Evolutionary conservation across 805 yeast genomes (phyloP).

Genomic region (Zygosaccharomyces rouxii): DNA sequence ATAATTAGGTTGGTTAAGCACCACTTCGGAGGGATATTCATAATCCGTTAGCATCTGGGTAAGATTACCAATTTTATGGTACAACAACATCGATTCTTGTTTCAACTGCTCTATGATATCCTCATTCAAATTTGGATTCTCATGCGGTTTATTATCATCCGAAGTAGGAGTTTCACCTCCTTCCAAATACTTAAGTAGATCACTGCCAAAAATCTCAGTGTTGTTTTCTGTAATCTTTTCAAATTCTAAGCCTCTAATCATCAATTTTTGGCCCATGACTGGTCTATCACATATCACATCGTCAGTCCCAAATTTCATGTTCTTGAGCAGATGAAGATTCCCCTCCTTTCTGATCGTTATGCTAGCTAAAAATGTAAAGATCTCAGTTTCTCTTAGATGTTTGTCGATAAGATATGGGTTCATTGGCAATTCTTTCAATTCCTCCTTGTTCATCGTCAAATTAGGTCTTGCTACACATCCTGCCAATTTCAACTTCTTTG

Average conservation of each 20-base stretch:
- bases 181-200: slow-evolving; percentile 22
- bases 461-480: slow-evolving; percentile 55
- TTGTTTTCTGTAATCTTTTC: slow-evolving; percentile 32
- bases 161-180: slow-evolving; percentile 13
- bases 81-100: slow-evolving; percentile 24
- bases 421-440: slow-evolving; percentile 57
- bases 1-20: slow-evolving; percentile 17
- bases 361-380: slow-evolving; percentile 43
- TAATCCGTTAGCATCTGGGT: slow-evolving; percentile 25
- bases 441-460: slow-evolving; percentile 44
- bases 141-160: not conserved
- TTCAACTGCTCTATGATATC: slow-evolving; percentile 19
- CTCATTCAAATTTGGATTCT: slow-evolving; percentile 1
- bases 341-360: slow-evolving; percentile 16
- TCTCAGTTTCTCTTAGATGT: slow-evolving; percentile 54
- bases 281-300: slow-evolving; percentile 8
- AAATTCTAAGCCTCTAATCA: slow-evolving; percentile 33
- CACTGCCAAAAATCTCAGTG: slow-evolving; percentile 31
- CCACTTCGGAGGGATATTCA: slow-evolving; percentile 24
- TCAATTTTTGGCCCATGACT: slow-evolving; percentile 8
- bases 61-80: slow-evolving; percentile 23
- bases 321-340: slow-evolving; percentile 8
- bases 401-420: slow-evolving; percentile 68
- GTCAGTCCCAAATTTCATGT: slow-evolving; percentile 12
- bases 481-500: slow-evolving; percentile 52